Evolutionary conservation across 306 rosid species (phyloP).

Genomic region (peach (Prunus persica)): Prunus_persica_NCBIv2 NC_034012.1:6214501-6215000

Average conservation of each 20-base stretch:
- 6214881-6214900: background rate
- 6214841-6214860: background rate
- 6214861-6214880: background rate
- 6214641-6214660: background rate
- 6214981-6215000: background rate
- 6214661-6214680: background rate
- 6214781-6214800: background rate
- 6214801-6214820: background rate
- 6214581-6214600: conserved; percentile 70
- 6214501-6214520: conserved; percentile 46
- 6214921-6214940: background rate
- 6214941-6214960: background rate
- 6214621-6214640: background rate
- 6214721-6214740: background rate
- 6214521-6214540: conserved; percentile 28
- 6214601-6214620: conserved; percentile 68
- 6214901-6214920: background rate
- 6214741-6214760: background rate
- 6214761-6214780: background rate
- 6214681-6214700: background rate
- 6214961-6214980: background rate
- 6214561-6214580: conserved; percentile 61
- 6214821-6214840: background rate
- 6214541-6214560: conserved; percentile 57
- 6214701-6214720: background rate